Evolutionary conservation across 129 eudicot species (phyloP).

Genomic region (Dittrichia graveolens): DNA sequence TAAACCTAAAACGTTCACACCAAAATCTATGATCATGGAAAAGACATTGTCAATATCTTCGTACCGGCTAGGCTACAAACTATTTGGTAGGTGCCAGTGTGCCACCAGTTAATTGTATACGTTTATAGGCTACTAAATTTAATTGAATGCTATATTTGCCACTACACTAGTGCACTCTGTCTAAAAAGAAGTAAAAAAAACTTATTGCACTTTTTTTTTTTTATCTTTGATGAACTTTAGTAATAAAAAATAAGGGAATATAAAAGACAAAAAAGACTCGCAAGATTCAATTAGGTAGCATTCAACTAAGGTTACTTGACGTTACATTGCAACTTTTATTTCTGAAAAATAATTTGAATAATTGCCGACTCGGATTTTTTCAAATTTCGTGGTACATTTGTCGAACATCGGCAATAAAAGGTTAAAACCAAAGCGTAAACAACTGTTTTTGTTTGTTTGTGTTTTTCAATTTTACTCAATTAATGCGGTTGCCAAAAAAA

Average conservation of each 20-base stretch:
- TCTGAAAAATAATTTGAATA: constrained; percentile 6
- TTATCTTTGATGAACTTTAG: not conserved
- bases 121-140: too few relatives aligned
- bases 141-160: too few relatives aligned
- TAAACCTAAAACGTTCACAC: too few relatives aligned
- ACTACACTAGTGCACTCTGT: too few relatives aligned
- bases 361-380: constrained; percentile 12
- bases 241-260: not conserved
- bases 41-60: too few relatives aligned
- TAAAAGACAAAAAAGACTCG: not conserved
- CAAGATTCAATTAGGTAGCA: constrained; percentile 4
- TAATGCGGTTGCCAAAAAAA: not conserved
- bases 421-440: constrained; percentile 14
- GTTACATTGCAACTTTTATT: constrained; percentile 5
- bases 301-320: constrained; percentile 10
- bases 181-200: too few relatives aligned
- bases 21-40: too few relatives aligned
- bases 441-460: not conserved
- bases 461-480: not conserved
- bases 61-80: too few relatives aligned
- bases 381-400: constrained; percentile 19
- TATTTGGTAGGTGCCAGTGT: too few relatives aligned
- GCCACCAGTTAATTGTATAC: too few relatives aligned
- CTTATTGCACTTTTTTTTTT: not conserved
- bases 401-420: constrained; percentile 7